Evolutionary conservation across 164 flowering plant genomes (phyloP), one percentile per base, ranked within the genome.

Genomic region (Brasenia schreberi): DNA sequence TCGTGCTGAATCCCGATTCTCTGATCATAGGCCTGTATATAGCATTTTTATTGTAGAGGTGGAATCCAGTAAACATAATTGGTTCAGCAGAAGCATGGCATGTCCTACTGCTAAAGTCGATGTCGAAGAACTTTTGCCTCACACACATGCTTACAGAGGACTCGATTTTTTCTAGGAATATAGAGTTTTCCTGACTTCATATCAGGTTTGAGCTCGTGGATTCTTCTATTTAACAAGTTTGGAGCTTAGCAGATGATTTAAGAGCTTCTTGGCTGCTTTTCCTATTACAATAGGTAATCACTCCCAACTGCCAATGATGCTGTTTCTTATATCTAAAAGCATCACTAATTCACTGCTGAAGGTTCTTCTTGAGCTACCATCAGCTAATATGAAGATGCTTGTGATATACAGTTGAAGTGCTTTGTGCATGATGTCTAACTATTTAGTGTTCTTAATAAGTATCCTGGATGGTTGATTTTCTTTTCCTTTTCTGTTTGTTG

Each of bases 1-100:
- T 67, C 89, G 94, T 70, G 96, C 94, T 3, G 96, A 87, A 75
- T 83, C 90, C 3, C 82, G 81, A 69, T 90, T 90, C 80, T 90
- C 97, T 0, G 97, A 90, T 76, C 97, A 90, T 67, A 77, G 94
- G 67, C 97, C 97, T 14, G 97, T 90, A n/a, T 86, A 81, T 65
- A 74, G 94, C 76, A 18, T 88, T 62, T 86, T 90, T 64, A 59
- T 78, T 42, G 94, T 84, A 9, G 90, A 90, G 79, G 97, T 90
- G 56, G 91, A 90, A 67, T 83, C 83, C 3, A 73, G 82, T 6
- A 83, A 79, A 69, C 83, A 78, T 45, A 69, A 65, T 64, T 78
- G 84, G 58, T 77, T 79, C 66, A 90, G 81, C 83, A 88, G 77
- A 81, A 85, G 82, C 76, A 79, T 70, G 78, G 81, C 84, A 65